Base-by-base conservation (phyloP, 2,329 filamentous ascomycete genomes). In the Mycosphaerelloides madeirae region DNA sequence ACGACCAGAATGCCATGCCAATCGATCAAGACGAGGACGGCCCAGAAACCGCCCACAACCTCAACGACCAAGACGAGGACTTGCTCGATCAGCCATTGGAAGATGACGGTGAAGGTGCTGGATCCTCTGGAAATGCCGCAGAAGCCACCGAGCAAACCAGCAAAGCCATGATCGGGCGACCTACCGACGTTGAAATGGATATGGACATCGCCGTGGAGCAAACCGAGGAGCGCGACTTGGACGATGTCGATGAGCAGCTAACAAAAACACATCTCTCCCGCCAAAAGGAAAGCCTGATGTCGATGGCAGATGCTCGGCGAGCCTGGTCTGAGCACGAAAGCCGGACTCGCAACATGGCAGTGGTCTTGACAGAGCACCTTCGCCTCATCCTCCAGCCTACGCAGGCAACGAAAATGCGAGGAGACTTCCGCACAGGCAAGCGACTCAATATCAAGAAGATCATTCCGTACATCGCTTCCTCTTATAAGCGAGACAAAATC, bases 401-500 rank as follows among this genome's bases (percentile, higher is more conserved):
- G 0, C 83, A 95, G 41, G 90, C 91, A 1, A 97, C 93, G 29
- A 98, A 97, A 63, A 85, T 98, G 50, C 90, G 91, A 2, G 93
- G 93, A 33, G 89, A 95, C 56, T 97, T 95, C 78, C 87, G 93
- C 56, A 98, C 93, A 0, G 93, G 93, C 52, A 98, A 99, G 67
- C 85, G 93, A 0, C 87, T 99, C 58, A 98, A 97, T 69, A 95
- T 99, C 74, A 97, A 97, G 70, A 88, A 91, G 57, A 98, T 99
- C 69, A 98, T 99, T 60, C 93, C 94, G 0, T 99, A 98, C 71
- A 97, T 99, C 57, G 93, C 94, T 1, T 97, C 90, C 0, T 84
- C 86, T 63, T 98, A 96, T 77, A 97, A 96, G 75, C 87, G 93
- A 49, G 93, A 99, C 78, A 98, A 98, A 76, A 99, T 99, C 69